Evolutionary conservation across 371 early-diverging fungal genomes (phyloP), one percentile per base, ranked within the genome.

Genomic region (Mortierella sp.): DNA sequence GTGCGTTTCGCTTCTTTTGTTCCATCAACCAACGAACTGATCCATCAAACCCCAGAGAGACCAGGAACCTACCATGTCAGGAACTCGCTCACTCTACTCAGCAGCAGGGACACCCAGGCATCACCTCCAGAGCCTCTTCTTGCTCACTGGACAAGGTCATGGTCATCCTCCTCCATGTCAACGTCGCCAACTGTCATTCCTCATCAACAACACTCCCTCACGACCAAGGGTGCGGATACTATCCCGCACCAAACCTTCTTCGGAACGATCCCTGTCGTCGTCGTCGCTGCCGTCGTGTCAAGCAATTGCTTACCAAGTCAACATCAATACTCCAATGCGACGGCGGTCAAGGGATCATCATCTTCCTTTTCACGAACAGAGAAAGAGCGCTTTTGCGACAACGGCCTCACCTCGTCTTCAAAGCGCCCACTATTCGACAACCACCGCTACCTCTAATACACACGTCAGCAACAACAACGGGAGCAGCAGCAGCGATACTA

Each of bases 161-260:
- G 41, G 8, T 18, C 72, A 35, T 51, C 27, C 72, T n/a, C 51
- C 1, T 38, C 24, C 65, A 38, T 65, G 65, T 41, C 65, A 65
- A 65, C 41, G 24, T 7, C 65, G 65, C 18, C 65, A 65, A 32
- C 65, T 65, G 35, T 65, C 65, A 7, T 38, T 65, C 38, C 65
- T 65, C 38, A 65, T 65, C 65, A 38, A 18, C 65, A 38, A 7
- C 65, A 65, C 0, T 8, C 41, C 65, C 65, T 65, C 24, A 38
- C 65, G 38, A 38, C 65, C 65, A 32, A 65, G 18, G 16, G 29
- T 14, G 4, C 63, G 29, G 38, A 65, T 65, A 65, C 63, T 63
- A 63, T 65, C 38, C 65, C 41, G 65, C 65, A 38, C 65, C 38
- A 35, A 35, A 32, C 24, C 65, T 65, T 65, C 65, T 38, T 65